Percentiles rank a stretch among this genome's conserved stretches.
Evolutionary conservation across 208 protist species (phyloP).

Genomic region (Acanthamoeba culbertsoni): DNA sequence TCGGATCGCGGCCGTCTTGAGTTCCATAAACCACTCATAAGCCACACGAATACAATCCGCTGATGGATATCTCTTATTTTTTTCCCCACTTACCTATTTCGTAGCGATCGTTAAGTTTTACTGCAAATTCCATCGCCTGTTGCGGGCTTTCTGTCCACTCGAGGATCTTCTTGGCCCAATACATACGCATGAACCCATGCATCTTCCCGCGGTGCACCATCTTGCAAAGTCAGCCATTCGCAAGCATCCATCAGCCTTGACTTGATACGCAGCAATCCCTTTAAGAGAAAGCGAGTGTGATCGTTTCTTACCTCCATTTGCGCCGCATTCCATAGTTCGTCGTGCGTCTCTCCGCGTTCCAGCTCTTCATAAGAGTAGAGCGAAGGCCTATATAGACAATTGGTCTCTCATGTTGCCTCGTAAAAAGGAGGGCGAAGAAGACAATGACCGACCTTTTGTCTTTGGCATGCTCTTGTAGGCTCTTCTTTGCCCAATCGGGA

Average conservation of each 20-base stretch:
- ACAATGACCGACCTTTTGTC: conserved; percentile 61
- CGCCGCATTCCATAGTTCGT: conserved; percentile 76
- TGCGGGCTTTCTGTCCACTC: conserved; percentile 72
- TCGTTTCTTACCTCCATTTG: conserved; percentile 50
- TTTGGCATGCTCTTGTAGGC: conserved; percentile 57
- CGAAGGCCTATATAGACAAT: not conserved
- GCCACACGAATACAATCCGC: too few species aligned
- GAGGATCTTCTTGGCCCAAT: conserved; percentile 82
- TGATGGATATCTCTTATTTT: too few species aligned
- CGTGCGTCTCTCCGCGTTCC: conserved; percentile 66
- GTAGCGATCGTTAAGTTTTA: conserved; percentile 76
- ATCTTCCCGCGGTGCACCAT: conserved; percentile 76
- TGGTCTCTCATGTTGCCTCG: too few species aligned
- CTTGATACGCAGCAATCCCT: too few species aligned
- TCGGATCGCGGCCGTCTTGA: conserved; percentile 69
- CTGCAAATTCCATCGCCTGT: conserved; percentile 58
- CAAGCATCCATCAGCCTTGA: too few species aligned
- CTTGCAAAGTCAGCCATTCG: not conserved
- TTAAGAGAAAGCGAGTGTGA: too few species aligned
- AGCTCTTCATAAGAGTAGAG: conserved; percentile 63
- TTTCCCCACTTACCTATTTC: not conserved
- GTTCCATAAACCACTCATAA: not conserved
- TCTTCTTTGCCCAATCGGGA: conserved; percentile 67
- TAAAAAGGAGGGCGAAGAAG: too few species aligned
- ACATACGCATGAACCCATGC: conserved; percentile 81